Base-by-base conservation (phyloP, 148 eudicot species). In the Diospyros kaki region DNA sequence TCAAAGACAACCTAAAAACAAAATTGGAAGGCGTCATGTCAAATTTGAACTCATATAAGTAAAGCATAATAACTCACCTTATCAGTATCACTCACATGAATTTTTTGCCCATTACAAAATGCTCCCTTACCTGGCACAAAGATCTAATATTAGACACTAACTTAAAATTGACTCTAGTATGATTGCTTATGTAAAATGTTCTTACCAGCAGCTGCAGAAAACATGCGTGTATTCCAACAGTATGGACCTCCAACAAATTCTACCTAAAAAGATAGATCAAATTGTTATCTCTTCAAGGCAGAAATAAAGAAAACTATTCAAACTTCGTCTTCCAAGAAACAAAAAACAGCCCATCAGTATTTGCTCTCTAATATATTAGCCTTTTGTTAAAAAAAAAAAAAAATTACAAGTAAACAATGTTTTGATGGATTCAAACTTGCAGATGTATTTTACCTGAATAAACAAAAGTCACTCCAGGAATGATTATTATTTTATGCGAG, bases 191-290 rank as follows among this genome's bases (percentile, higher is more conserved):
- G 73, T 11, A 55, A 71, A 79, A 67, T 61, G 46, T 74, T 61
- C 85, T 68, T 82, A 95, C 99, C 99, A 76, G 98, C 83, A 83
- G 81, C 91, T 73, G 99, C 99, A 78, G 94, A 85, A 79, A 95
- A 95, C 73, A 86, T 88, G 65, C 99, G 97, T 73, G 99, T 93
- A 79, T 90, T 91, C 99, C 99, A 95, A 80, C 98, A 93, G 88
- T 87, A 84, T 73, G 94, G 89, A 52, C 99, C 99, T 61, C 99
- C 99, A 74, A 95, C 99, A 89, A 95, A 95, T 82, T 95, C 99
- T 63, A 95, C 99, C 99, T 77, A 88, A 76, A 75, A 77, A 75
- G 59, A 52, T 15, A 79, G 66, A 72, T 53, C 68, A 72, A 44
- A 75, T 45, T 45, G 15, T 69, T 69, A 82, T 66, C 58, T 58